Evolutionary conservation across 768 basidiomycete genomes (phyloP), one percentile per base, ranked within the genome.

Genomic region (Cyathus striatus): DNA sequence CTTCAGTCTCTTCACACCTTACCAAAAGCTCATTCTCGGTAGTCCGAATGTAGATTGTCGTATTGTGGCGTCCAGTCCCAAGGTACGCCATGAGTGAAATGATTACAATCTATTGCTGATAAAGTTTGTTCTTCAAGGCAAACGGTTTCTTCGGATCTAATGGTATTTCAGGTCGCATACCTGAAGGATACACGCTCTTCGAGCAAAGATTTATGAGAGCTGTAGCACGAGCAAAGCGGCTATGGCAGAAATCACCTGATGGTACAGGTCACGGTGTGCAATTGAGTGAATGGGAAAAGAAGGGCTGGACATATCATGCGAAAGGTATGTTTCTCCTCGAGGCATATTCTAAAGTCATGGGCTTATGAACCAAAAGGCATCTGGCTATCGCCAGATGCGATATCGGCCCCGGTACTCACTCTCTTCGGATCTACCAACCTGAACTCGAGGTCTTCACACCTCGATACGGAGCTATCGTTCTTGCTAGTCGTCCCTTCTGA

Each of bases 301-400:
- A 73, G 18, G 90, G 86, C 3, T 99, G 96, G 96, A 98, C 96
- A 1, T 99, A 99, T 65, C 96, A 99, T 56, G 90, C 96, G 20
- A 99, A 99, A 75, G 96, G 94, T 95, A 48, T 23, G 23, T 18
- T 36, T 24, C 30, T 7, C 13, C 37, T 26, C 5, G 37, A 32
- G 27, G 26, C 22, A 5, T 26, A 39, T 18, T 36, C 20, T 30
- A 25, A 32, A 34, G 21, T 24, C 20, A 21, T 24, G 33, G 10
- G n/a, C 38, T 42, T n/a, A 38, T 38, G 25, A 3, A 21, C 27
- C 45, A 41, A 20, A 42, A 93, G 91, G 92, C 24, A 79, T 93
- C 25, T 96, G 92, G 92, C 58, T 92, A 9, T 87, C 89, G 2
- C 80, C 81, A 14, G 64, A 64, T 6, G 57, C 69, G 1, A 61